Base-by-base conservation (phyloP, 352 stramenopile species). In the Globisporangium cylindrosporum region DNA sequence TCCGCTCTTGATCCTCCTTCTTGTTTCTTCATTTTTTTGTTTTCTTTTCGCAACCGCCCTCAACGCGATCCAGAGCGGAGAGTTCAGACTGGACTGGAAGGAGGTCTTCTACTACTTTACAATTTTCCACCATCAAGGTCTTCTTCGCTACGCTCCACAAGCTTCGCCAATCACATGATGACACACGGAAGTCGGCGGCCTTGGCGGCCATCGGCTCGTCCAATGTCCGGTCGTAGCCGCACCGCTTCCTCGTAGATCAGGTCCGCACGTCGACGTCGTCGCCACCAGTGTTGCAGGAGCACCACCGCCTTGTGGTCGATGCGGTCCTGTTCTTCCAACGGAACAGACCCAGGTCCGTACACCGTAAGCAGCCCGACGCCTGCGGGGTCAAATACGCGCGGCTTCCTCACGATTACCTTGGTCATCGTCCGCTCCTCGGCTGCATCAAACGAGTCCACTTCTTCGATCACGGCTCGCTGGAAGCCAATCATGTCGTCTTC, bases 371-470 rank as follows among this genome's bases (percentile, higher is more conserved):
- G 73, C 2, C 89, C 89, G 25, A 96, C 78, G 29, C 84, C 83
- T 59, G 81, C 74, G 18, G 80, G 68, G n/a, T 94, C 76, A 51
- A 96, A 96, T 66, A 84, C 82, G 29, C 89, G 87, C 59, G 89
- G 89, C 70, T 93, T 93, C 34, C 89, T 78, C 56, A 96, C 82
- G 48, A 94, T 95, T 68, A 84, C 56, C 73, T 94, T 96, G 22
- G 86, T 94, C 87, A 95, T 95, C 27, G 88, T 94, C 18, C 88
- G 84, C 65, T 96, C 89, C 66, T 95, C 89, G 0, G 86, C 85
- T 12, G 89, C 89, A 57, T 96, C 89, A 61, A 96, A 95, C 51
- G 86, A 75, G 63, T 94, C 86, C 61, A 96, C 89, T 73, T 96
- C 89, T 55, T 94, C 84, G 29, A 96, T 95, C 48, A 96, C 85